These are phyloP conservation scores for Claviceps africana DNA, from an alignment of 2,329 filamentous ascomycete species.

Conservation along the genomic window DNA sequence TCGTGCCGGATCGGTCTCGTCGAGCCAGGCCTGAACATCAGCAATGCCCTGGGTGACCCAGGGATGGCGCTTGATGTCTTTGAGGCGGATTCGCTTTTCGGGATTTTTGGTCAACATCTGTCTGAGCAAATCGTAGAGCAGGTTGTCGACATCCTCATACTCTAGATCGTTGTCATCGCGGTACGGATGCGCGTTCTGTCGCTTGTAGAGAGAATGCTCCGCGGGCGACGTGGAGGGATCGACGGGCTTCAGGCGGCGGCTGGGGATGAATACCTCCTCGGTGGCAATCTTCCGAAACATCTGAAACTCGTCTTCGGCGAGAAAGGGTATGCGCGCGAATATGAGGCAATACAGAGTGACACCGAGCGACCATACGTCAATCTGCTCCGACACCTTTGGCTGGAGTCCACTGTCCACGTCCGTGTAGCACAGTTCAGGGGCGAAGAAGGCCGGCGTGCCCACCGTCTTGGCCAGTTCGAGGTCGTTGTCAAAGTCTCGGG, in stretches of 20 bases:
- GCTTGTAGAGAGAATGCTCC: constrained; percentile 39
- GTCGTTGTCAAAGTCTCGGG: constrained; percentile 78
- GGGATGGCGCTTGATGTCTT: constrained; percentile 84
- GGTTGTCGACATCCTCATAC: constrained; percentile 75
- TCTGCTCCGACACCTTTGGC: constrained; percentile 76
- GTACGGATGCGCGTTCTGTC: constrained; percentile 50
- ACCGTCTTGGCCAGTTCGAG: constrained; percentile 96
- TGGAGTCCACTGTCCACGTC: constrained; percentile 55
- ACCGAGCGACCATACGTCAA: constrained; percentile 94
- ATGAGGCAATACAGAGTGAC: constrained; percentile 94
- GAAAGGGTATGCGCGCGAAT: constrained; percentile 84
- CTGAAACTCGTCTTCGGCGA: constrained; percentile 80
- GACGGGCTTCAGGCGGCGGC: constrained; percentile 64
- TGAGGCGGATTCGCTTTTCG: constrained; percentile 70
- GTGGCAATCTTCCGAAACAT: constrained; percentile 88
- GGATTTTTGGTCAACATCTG: constrained; percentile 83
- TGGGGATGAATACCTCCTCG: constrained; percentile 81
- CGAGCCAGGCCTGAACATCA: constrained; percentile 71
- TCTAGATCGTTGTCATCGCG: constrained; percentile 63
- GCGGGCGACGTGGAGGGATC: constrained; percentile 44
- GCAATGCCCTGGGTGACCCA: constrained; percentile 75
- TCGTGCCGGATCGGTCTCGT: constrained; percentile 76
- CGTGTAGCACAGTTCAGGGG: constrained; percentile 87
- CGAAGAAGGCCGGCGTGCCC: constrained; percentile 93
- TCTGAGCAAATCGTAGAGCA: constrained; percentile 62